Percentiles rank a stretch among this genome's conserved stretches.
Conservation (phyloP, 768 basidiomycete species). For the Agaricus bisporus region DNA sequence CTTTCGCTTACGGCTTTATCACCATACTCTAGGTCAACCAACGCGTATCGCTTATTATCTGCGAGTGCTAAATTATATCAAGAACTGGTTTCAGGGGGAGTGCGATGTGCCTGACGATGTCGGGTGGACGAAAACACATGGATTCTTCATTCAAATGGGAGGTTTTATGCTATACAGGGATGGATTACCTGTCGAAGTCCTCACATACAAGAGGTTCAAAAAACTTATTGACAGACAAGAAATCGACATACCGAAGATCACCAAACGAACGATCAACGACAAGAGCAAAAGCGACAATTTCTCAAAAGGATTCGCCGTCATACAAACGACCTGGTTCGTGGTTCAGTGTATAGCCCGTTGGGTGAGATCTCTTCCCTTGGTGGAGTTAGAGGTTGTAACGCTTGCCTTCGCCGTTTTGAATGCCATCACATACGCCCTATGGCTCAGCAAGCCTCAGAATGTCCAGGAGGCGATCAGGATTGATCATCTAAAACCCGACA, state of each 20-base stretch:
- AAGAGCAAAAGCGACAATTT: slow-evolving; percentile 21
- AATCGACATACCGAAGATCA: slow-evolving; percentile 11
- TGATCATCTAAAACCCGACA: background rate
- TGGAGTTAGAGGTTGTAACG: background rate
- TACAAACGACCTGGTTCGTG: slow-evolving; percentile 20
- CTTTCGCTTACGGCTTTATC: background rate
- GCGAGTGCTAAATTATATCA: background rate
- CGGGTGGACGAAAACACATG: slow-evolving; percentile 14
- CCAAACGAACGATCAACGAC: slow-evolving; percentile 16
- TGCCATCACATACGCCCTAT: background rate
- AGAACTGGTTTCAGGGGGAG: background rate
- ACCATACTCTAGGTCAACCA: background rate
- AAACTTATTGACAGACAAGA: background rate
- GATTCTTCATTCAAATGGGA: slow-evolving; percentile 11
- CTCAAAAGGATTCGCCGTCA: slow-evolving; percentile 16
- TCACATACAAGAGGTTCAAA: slow-evolving; percentile 4
- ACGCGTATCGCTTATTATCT: background rate
- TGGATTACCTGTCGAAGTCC: background rate
- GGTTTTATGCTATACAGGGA: slow-evolving; percentile 10
- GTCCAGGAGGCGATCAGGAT: background rate
- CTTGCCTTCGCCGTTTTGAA: background rate
- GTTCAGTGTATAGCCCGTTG: slow-evolving; percentile 1
- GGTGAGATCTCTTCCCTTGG: background rate
- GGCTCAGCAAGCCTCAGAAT: background rate
- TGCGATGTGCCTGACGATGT: background rate